phyloP scores from a whole-genome alignment of 2,329 filamentous ascomycete species.

The Phyllosticta citriasiana region DNA sequence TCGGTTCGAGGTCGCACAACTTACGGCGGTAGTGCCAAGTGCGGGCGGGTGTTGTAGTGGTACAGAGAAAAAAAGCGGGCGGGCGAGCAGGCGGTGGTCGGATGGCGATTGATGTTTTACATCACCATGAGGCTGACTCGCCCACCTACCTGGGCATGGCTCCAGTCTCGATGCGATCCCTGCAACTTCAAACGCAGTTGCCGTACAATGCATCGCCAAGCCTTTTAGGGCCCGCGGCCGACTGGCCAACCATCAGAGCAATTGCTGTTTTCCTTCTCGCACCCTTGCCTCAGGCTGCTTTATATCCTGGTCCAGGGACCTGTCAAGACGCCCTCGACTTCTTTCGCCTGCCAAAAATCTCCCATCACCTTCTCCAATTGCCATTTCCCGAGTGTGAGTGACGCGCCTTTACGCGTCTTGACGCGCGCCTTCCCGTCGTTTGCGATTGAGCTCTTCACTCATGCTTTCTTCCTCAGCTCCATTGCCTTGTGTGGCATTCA shows the following conservation, averaged over 20 bases:
- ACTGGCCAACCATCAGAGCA: not conserved
- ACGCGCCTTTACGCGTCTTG: not conserved
- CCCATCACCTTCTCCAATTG: not conserved
- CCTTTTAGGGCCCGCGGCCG: not conserved
- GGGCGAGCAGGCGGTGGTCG: no score
- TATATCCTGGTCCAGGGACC: no score
- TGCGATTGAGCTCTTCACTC: not conserved
- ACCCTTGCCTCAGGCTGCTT: no score
- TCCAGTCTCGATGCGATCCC: not conserved
- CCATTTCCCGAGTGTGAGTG: not conserved
- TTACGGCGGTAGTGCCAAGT: no score
- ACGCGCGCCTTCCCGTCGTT: not conserved
- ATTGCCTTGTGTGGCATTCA: no score
- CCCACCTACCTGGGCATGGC: no score
- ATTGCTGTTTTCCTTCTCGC: no score
- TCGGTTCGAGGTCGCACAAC: no score
- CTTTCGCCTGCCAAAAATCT: not conserved
- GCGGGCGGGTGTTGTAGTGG: no score
- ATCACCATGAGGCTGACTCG: not conserved
- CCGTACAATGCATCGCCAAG: not conserved
- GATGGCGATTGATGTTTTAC: not conserved
- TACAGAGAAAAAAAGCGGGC: no score
- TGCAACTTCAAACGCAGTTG: not conserved
- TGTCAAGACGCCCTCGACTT: not conserved
- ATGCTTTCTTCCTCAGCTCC: not conserved